Evolutionary conservation across 2,329 filamentous ascomycete species (phyloP).

Genomic region (Pseudovirgaria hyperparasitica): DNA sequence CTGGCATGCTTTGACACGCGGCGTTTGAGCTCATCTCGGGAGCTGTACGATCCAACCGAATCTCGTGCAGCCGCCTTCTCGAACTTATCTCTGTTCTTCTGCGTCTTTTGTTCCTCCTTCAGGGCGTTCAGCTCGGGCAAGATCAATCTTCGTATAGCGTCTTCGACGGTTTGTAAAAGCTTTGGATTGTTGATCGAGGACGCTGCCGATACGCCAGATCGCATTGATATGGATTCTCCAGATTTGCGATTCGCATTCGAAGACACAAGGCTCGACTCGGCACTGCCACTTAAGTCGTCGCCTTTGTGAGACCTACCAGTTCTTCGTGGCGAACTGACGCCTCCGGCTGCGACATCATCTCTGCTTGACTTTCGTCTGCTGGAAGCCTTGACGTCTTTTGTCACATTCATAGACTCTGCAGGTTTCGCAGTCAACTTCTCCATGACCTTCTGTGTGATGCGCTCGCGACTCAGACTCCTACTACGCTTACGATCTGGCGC

Average conservation of each 20-base stretch:
- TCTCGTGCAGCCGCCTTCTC: slow-evolving; percentile 41
- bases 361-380: slow-evolving; percentile 12
- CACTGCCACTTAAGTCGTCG: slow-evolving; percentile 27
- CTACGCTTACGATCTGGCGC: slow-evolving; percentile 46
- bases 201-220: slow-evolving; percentile 37
- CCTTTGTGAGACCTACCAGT: slow-evolving; percentile 15
- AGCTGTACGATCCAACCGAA: slow-evolving; percentile 40
- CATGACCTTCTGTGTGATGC: slow-evolving; percentile 55
- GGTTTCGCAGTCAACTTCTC: slow-evolving; percentile 48
- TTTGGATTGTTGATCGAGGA: slow-evolving; percentile 89
- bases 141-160: slow-evolving; percentile 80
- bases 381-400: slow-evolving; percentile 19
- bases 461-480: slow-evolving; percentile 52
- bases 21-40: slow-evolving; percentile 32
- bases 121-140: slow-evolving; percentile 83
- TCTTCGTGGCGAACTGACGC: slow-evolving; percentile 28
- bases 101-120: slow-evolving; percentile 77
- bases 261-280: slow-evolving; percentile 50
- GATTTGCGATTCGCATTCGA: slow-evolving; percentile 45
- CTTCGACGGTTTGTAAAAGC: slow-evolving; percentile 80
- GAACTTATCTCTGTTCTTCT: slow-evolving; percentile 57
- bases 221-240: slow-evolving; percentile 44
- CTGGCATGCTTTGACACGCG: slow-evolving; percentile 49
- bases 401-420: slow-evolving; percentile 24
- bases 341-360: slow-evolving; percentile 17